phyloP scores from a whole-genome alignment of 805 yeast species.

The Zygoascus ofunaensis region DNA sequence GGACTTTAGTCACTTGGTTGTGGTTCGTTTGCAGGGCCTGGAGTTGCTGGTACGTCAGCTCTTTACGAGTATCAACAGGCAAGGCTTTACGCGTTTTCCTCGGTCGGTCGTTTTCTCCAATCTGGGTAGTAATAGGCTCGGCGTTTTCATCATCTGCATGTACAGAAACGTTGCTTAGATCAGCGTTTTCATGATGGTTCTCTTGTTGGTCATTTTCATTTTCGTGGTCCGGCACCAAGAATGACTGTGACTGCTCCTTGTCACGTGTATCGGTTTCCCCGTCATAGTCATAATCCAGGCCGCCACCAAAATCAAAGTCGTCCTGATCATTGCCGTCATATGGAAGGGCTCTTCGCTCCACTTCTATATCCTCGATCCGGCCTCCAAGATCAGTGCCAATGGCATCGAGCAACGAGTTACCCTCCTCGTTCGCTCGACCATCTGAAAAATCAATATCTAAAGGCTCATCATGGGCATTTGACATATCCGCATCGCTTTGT shows the following conservation, averaged over 20 bases:
- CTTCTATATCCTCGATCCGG: conserved; percentile 2
- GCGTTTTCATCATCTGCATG: neutral
- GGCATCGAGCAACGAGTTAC: conserved; percentile 3
- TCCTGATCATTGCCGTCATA: neutral
- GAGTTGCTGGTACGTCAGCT: neutral
- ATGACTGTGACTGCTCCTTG: neutral
- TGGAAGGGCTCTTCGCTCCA: neutral
- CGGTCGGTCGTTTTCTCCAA: neutral
- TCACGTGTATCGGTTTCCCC: neutral
- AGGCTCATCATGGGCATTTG: conserved; percentile 24
- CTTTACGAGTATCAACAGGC: neutral
- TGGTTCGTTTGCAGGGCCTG: neutral
- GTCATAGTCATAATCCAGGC: neutral
- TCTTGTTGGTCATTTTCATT: neutral
- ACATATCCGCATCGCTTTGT: conserved; percentile 32
- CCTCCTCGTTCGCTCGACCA: conserved; percentile 16
- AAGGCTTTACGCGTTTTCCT: neutral
- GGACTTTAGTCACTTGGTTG: neutral
- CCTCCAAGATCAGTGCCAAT: conserved; percentile 3
- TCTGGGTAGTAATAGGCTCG: neutral
- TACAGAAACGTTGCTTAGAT: neutral
- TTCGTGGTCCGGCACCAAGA: neutral
- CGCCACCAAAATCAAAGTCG: neutral
- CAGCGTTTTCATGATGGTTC: too few species aligned
- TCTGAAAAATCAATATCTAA: conserved; percentile 36